A percentile compares a stretch with the other conserved stretches of the same genome.
Conservation (phyloP, 768 basidiomycete species). For the Phylloporus rhodoxanthus region DNA sequence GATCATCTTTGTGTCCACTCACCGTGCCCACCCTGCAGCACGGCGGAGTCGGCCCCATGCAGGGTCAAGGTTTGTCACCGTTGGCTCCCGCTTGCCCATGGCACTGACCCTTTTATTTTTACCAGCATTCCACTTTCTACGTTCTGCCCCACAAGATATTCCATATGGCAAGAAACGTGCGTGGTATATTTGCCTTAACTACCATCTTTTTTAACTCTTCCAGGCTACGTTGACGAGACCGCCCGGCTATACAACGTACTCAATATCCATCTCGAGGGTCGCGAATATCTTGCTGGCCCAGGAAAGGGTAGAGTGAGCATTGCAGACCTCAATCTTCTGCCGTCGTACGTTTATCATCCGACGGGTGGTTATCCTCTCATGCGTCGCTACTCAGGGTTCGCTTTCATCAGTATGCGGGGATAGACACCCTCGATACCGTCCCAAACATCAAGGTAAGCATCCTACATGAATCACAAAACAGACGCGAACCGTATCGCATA, state of each 20-base stretch:
- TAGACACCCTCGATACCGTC: constrained; percentile 56
- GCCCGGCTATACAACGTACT: constrained; percentile 80
- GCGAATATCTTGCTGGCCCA: constrained; percentile 75
- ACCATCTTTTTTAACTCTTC: constrained; percentile 9
- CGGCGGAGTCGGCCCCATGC: constrained; percentile 84
- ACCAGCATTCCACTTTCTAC: constrained; percentile 69
- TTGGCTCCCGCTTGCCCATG: background rate
- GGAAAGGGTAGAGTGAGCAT: constrained; percentile 61
- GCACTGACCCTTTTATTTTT: constrained; percentile 6
- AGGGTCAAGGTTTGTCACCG: constrained; percentile 49
- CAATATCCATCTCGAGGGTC: constrained; percentile 61
- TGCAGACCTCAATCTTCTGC: constrained; percentile 64
- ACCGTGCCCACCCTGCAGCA: constrained; percentile 39
- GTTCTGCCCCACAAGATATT: constrained; percentile 57
- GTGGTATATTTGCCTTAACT: constrained; percentile 8
- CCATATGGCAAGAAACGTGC: constrained; percentile 63
- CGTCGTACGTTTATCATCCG: constrained; percentile 43
- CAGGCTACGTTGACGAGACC: constrained; percentile 76
- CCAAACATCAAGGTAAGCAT: constrained; percentile 51
- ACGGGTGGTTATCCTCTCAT: background rate
- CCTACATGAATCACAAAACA: background rate
- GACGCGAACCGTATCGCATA: background rate
- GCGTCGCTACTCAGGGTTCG: constrained; percentile 44
- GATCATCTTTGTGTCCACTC: background rate
- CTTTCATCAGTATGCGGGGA: constrained; percentile 40